Evolutionary conservation across 1,284 basidiomycete genomes (phyloP), one percentile per base, ranked within the genome.

Genomic region (Pseudozyma hubeiensis): DNA sequence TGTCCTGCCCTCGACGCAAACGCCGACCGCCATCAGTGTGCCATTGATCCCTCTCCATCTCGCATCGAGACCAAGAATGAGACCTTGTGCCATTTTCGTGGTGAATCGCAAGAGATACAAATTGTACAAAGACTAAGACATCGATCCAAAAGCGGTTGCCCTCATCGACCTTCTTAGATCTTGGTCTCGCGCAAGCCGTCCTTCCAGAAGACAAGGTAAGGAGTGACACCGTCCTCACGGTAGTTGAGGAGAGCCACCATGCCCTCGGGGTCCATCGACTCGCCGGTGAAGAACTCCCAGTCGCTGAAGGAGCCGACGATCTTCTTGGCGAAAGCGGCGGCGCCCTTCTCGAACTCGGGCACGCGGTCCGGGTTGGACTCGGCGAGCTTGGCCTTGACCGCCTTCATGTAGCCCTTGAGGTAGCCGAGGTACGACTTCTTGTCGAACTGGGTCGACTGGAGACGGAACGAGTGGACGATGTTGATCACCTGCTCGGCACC

Each of bases 401-500:
- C 84, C 87, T 93, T 93, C 92, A 93, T 93, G 88, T 93, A 93
- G 54, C 84, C 87, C 74, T 97, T 99, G 84, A 99, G 90, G 86
- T 96, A 91, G 45, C 88, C 86, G 49, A 94, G 87, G 87, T 89
- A 99, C 41, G 87, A 86, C 87, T 97, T 97, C 87, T 98, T 99
- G 88, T 98, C 94, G 86, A 97, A 99, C 8, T 82, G 41, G 33
- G 93, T 96, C 40, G 85, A 50, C 84, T 93, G 90, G 70, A 99
- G 91, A 82, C 94, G 91, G 90, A 96, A 95, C 52, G 94, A 93
- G 88, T 94, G 87, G 68, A 91, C 91, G 78, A 99, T 88, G 87
- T 99, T 94, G 91, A 95, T 99, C 84, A 97, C 91, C 73, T 81
- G 76, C 73, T 78, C 45, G 35, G 90, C 88, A 77, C 92, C 93